Percentiles rank a stretch among this genome's conserved stretches.
phyloP scores from a whole-genome alignment of 495 filamentous ascomycete species.

The Haplographium delicatum region DNA sequence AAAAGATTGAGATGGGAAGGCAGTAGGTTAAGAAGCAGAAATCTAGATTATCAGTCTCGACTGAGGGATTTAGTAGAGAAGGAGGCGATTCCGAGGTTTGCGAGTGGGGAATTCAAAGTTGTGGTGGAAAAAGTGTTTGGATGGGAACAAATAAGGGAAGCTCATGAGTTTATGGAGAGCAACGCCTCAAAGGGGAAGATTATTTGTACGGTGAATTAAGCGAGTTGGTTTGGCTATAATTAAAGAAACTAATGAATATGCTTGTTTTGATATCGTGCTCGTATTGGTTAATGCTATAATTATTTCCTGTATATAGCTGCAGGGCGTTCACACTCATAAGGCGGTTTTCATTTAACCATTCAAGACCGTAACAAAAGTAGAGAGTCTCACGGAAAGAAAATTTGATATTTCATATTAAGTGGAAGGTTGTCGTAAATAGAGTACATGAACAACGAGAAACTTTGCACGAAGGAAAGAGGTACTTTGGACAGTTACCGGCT shows the following conservation, averaged over 20 bases:
- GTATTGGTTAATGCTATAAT: neutral
- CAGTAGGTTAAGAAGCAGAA: conserved; percentile 71
- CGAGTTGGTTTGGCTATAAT: neutral
- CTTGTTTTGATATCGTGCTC: neutral
- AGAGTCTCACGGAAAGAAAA: too few relatives aligned
- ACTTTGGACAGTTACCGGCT: too few relatives aligned
- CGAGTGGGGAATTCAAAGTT: conserved; percentile 55
- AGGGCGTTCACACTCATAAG: too few relatives aligned
- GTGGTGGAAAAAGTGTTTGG: conserved; percentile 73
- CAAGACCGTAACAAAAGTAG: too few relatives aligned
- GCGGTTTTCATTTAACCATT: too few relatives aligned
- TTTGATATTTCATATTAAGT: too few relatives aligned
- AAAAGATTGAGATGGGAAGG: conserved; percentile 72
- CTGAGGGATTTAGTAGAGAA: conserved; percentile 63
- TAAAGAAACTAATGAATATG: neutral
- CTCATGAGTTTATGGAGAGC: conserved; percentile 74
- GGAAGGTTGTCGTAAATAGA: too few relatives aligned
- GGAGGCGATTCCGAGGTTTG: conserved; percentile 60
- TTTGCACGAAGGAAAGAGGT: too few relatives aligned
- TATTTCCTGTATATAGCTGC: too few relatives aligned
- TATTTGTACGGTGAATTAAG: conserved; percentile 45
- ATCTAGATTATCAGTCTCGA: conserved; percentile 68
- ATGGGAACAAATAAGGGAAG: conserved; percentile 69
- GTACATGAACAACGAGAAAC: too few relatives aligned
- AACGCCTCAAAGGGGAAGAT: conserved; percentile 81